Base-by-base conservation (phyloP, 2,329 filamentous ascomycete genomes). In the Emericellopsis atlantica region DNA sequence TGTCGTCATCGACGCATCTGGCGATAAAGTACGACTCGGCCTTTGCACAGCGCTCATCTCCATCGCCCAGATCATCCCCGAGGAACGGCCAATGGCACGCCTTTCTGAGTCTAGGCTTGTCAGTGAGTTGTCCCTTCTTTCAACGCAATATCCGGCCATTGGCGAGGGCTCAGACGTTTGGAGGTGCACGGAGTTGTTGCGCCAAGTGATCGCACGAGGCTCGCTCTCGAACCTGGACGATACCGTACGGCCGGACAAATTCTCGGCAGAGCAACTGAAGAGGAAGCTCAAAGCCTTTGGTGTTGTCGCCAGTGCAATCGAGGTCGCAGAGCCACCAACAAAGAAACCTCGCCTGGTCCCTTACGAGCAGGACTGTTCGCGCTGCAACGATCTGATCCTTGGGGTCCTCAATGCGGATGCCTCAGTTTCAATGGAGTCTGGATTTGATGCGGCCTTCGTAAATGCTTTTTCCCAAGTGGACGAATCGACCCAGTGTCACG, bases 401-500 rank as follows among this genome's bases (percentile, higher is more conserved):
- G 26, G 26, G 6, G 26, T 29, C 12, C 26, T 29, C 9, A 12
- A 12, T 9, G 26, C 6, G 6, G 26, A 29, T 9, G 12, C 26
- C 8, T 12, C 26, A 7, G 6, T 9, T 9, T 12, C 26, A 12
- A 9, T 29, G 31, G 33, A 29, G 34, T 14, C 34, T 7, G 11
- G 11, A 7, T 24, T 12, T 37, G 69, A 63, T 31, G 48, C 51
- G 21, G 48, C 52, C 18, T 78, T 78, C 50, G 9, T 29, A 29
- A 4, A 29, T 12, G 26, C 26, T 2, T 29, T 29, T 29, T 49
- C 63, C 11, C 52, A 56, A 12, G 55, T 76, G 5, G 49, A 64
- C 14, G 70, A 77, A 44, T 44, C 58, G 7, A 60, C 68, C 21
- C 70, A 74, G 51, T 75, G 69, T 48, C 63, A 65, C 11, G 36